Evolutionary conservation across 495 filamentous ascomycete species (phyloP).

Genomic region (Corynascus novoguineensis): DNA sequence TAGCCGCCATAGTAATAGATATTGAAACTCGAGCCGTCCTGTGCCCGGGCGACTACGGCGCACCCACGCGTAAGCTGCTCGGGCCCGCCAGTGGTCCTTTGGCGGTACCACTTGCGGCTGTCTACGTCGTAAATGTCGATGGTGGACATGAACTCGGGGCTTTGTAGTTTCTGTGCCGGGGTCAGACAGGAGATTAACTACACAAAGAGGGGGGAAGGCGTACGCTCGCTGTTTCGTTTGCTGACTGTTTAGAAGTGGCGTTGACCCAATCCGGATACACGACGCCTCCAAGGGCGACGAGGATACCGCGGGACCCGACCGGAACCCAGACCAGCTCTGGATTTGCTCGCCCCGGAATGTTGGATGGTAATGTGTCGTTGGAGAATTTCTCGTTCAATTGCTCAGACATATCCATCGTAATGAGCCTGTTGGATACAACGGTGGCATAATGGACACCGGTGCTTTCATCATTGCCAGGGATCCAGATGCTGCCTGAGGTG

Average conservation of each 20-base stretch:
- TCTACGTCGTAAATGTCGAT: constrained; percentile 67
- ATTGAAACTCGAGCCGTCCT: constrained; percentile 58
- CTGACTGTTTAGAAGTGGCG: constrained; percentile 17
- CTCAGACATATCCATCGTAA: constrained; percentile 54
- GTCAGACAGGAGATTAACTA: constrained; percentile 17
- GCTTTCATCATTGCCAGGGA: not conserved
- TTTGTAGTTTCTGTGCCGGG: constrained; percentile 34
- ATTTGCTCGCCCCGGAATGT: constrained; percentile 51
- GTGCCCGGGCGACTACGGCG: constrained; percentile 56
- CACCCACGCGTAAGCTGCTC: constrained; percentile 58
- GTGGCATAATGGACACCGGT: constrained; percentile 34
- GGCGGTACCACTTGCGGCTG: constrained; percentile 53
- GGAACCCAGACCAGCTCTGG: constrained; percentile 68
- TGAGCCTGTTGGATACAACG: constrained; percentile 46
- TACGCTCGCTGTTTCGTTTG: constrained; percentile 42
- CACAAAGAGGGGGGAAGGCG: constrained; percentile 9
- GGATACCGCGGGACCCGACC: constrained; percentile 54
- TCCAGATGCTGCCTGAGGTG: constrained; percentile 44
- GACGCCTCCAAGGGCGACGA: constrained; percentile 66
- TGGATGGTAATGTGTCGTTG: constrained; percentile 49
- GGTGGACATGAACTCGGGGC: constrained; percentile 57
- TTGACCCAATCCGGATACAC: constrained; percentile 43
- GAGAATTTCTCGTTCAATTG: constrained; percentile 48
- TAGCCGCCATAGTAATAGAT: constrained; percentile 76
- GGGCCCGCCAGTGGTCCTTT: constrained; percentile 56